Evolutionary conservation across 1,284 basidiomycete genomes (phyloP).

Genomic region (Salmacisia buchloeana): DNA sequence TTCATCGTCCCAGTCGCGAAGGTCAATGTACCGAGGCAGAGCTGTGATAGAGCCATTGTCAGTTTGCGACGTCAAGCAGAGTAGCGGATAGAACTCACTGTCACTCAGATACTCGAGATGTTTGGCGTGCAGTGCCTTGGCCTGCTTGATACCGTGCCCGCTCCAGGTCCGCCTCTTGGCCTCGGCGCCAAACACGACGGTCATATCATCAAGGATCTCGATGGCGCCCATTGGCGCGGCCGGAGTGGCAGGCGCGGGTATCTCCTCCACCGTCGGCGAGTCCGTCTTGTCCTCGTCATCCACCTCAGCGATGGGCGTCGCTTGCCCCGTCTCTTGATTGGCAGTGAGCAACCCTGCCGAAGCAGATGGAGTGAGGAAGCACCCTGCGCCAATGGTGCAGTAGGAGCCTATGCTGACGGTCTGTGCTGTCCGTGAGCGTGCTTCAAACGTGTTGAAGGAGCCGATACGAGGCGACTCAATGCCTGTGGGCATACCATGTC

Average conservation of each 20-base stretch:
- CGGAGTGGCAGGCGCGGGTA: background rate
- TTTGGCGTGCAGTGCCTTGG: conserved; percentile 73
- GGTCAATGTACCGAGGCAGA: conserved; percentile 2
- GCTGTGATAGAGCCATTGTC: background rate
- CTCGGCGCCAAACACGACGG: conserved; percentile 72
- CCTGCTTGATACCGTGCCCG: conserved; percentile 74
- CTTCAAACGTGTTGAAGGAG: conserved; percentile 74
- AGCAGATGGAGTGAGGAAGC: conserved; percentile 52
- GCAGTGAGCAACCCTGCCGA: background rate
- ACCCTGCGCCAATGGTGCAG: conserved; percentile 75
- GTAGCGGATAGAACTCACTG: conserved; percentile 9
- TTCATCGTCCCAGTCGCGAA: background rate
- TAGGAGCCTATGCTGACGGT: conserved; percentile 70
- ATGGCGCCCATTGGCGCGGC: conserved; percentile 2
- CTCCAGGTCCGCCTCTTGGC: conserved; percentile 74
- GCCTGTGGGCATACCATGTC: conserved; percentile 54
- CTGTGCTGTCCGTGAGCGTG: conserved; percentile 70
- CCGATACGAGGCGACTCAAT: conserved; percentile 78
- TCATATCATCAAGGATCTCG: conserved; percentile 72
- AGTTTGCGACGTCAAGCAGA: background rate
- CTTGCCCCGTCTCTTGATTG: background rate
- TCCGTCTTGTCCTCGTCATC: conserved; percentile 51
- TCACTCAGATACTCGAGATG: conserved; percentile 84
- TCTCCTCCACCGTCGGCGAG: background rate
- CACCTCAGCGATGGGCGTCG: conserved; percentile 16